Evolutionary conservation across 2,329 filamentous ascomycete genomes (phyloP), one percentile per base, ranked within the genome.

Genomic region (Didymosphaeria variabile): DNA sequence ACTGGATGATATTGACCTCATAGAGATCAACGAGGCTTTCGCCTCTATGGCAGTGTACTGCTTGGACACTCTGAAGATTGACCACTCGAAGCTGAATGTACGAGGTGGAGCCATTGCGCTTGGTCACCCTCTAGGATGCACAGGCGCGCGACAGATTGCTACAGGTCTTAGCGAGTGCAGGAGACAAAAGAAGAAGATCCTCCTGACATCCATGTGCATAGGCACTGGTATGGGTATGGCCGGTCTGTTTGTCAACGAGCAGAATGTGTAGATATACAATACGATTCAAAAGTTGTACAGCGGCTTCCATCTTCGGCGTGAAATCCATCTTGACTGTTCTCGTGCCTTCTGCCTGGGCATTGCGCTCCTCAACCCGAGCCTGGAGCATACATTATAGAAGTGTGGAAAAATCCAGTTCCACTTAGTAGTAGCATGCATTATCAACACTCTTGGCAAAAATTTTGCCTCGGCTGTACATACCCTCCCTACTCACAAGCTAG

Each of bases 31-130:
- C 83, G 95, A 99, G 86, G 95, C 95, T 1, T 99, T 99, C 74
- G 94, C 94, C 23, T 95, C 91, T 55, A 98, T 98, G 95, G 94
- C 93, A 1, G 94, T 97, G 32, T 98, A 97, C 86, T 97, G 93
- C 81, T 82, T 91, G 4, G 78, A 84, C 60, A 81, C 77, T 67
- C 85, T 95, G 54, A 87, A 87, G 67, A 82, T 94, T 54, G 89
- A 91, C 75, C 87, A 86, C 79, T 79, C 85, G 72, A 94, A 93
- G 87, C 87, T 95, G 85, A 95, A 95, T 82, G 86, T 90, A 29
- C 85, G 91, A 62, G 92, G 92, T 69, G 92, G 92, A 65, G 92
- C 92, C 67, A 94, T 95, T 74, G 92, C 92, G 3, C 84, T 95
- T 0, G 92, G 92, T 55, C 92, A 95, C 78, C 92, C 92, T 4